Evolutionary conservation across 2,329 filamentous ascomycete species (phyloP).

Genomic region (Fusarium siculi): DNA sequence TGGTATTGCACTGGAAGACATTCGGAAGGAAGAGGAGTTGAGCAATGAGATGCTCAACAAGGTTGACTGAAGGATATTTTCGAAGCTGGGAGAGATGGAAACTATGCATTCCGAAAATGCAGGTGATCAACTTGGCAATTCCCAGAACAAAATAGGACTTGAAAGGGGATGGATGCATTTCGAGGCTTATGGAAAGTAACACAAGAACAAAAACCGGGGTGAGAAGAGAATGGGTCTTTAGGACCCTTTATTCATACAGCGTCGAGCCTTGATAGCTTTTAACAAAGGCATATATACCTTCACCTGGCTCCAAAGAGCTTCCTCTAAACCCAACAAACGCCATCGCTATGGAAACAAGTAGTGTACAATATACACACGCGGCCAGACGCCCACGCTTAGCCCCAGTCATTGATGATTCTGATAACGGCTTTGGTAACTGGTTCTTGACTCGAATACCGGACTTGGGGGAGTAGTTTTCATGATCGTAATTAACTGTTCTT

Average conservation of each 20-base stretch:
- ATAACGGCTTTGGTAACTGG: not conserved
- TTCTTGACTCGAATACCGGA: slow-evolving; percentile 1
- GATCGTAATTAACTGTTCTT: slow-evolving; percentile 59
- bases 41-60: slow-evolving; percentile 11
- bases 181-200: not conserved
- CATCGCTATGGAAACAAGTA: slow-evolving; percentile 58
- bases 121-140: not conserved
- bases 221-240: slow-evolving; percentile 43
- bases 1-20: slow-evolving; percentile 49
- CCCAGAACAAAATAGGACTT: not conserved
- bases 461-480: slow-evolving; percentile 12
- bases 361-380: slow-evolving; percentile 50
- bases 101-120: not conserved
- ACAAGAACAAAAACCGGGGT: not conserved
- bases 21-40: slow-evolving; percentile 35
- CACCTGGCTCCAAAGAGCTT: slow-evolving; percentile 33
- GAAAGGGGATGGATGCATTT: not conserved
- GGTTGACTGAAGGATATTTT: slow-evolving; percentile 17
- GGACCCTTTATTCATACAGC: slow-evolving; percentile 41
- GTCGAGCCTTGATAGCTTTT: slow-evolving; percentile 34
- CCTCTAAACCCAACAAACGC: slow-evolving; percentile 51
- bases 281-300: slow-evolving; percentile 35
- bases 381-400: slow-evolving; percentile 19
- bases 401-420: slow-evolving; percentile 22
- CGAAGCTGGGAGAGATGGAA: not conserved